These are phyloP conservation scores for Boechera divaricarpa DNA, from an alignment of 345 rosid species.

Conservation along the genomic window DNA sequence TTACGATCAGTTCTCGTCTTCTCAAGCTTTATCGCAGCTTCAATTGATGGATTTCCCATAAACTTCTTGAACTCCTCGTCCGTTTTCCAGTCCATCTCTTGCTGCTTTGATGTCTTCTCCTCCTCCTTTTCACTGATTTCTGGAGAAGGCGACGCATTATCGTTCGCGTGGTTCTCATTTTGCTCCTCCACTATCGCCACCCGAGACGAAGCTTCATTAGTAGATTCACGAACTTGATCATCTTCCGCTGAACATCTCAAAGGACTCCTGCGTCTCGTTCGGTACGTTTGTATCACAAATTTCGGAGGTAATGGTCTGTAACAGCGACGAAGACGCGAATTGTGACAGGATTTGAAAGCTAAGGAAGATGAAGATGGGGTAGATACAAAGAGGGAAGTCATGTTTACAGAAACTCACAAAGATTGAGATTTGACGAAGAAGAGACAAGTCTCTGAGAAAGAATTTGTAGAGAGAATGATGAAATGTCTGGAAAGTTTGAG, in stretches of 20 bases:
- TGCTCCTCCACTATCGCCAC: constrained; percentile 55
- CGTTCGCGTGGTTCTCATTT: constrained; percentile 29
- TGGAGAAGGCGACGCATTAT: constrained; percentile 27
- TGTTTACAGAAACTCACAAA: neutral
- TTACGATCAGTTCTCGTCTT: constrained; percentile 92
- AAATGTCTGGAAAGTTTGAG: constrained; percentile 58
- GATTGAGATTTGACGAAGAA: neutral
- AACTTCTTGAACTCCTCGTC: constrained; percentile 96
- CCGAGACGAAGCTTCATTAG: constrained; percentile 44
- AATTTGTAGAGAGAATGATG: constrained; percentile 13
- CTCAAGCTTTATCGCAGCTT: constrained; percentile 95
- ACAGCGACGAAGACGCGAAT: constrained; percentile 20
- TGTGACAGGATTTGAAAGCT: constrained; percentile 19
- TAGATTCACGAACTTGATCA: constrained; percentile 50
- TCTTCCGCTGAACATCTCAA: constrained; percentile 51
- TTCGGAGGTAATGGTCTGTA: constrained; percentile 10
- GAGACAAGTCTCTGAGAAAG: neutral
- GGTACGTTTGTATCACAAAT: neutral
- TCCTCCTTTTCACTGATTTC: constrained; percentile 43
- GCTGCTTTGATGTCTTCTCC: constrained; percentile 58
- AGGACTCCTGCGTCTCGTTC: constrained; percentile 28
- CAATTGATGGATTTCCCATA: constrained; percentile 96
- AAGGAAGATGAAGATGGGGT: constrained; percentile 41
- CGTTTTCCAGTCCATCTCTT: constrained; percentile 89
- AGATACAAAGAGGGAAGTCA: constrained; percentile 46